Evolutionary conservation across 75 land plant genomes (phyloP).

Genomic region (Sequoiadendron giganteum): DNA sequence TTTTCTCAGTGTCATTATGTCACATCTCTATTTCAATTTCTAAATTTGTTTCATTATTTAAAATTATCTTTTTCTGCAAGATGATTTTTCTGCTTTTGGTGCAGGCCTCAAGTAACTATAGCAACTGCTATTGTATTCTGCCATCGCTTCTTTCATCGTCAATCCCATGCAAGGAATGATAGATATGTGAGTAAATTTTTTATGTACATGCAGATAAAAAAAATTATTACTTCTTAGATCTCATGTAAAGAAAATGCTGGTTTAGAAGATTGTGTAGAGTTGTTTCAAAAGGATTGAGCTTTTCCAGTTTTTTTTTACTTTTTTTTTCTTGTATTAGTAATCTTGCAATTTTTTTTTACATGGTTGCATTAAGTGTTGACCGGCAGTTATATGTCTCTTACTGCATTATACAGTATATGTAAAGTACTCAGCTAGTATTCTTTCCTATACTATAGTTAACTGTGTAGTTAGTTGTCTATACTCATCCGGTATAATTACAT

Average conservation of each 20-base stretch:
- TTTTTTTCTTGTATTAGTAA: too few species aligned
- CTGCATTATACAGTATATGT: too few species aligned
- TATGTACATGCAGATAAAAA: not conserved
- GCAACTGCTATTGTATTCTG: slow-evolving; percentile 84
- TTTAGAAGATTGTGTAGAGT: not conserved
- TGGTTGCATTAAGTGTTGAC: too few species aligned
- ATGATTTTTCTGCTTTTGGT: not conserved
- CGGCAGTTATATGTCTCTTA: too few species aligned
- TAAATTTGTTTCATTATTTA: not conserved
- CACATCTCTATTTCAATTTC: not conserved
- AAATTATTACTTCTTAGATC: not conserved
- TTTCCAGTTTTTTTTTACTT: not conserved
- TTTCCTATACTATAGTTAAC: too few species aligned
- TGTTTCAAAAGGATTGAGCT: not conserved
- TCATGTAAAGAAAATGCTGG: not conserved
- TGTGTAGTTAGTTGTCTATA: too few species aligned
- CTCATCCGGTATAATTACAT: too few species aligned
- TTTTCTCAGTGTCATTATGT: not conserved
- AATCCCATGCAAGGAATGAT: slow-evolving; percentile 83
- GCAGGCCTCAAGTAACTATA: slow-evolving; percentile 70
- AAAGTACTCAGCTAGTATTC: too few species aligned
- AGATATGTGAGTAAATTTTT: slow-evolving; percentile 43
- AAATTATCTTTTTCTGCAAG: not conserved
- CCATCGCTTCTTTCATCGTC: slow-evolving; percentile 83
- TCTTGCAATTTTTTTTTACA: too few species aligned